Conservation (phyloP, 805 yeast species). For the Wickerhamiella hasegawae region DNA sequence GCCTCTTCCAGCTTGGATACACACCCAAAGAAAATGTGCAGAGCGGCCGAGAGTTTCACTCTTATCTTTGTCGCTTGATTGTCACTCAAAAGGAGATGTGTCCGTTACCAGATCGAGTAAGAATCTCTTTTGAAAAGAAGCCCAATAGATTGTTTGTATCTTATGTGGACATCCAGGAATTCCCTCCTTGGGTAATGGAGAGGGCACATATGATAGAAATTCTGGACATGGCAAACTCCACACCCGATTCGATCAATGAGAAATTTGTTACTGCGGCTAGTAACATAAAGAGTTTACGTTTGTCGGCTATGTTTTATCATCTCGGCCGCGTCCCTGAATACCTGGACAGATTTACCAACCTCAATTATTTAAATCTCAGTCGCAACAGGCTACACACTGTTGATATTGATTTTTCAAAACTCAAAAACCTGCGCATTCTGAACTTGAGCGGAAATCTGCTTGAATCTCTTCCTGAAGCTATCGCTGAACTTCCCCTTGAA, state of each 20-base stretch:
- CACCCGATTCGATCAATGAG: neutral
- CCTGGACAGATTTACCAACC: conserved; percentile 43
- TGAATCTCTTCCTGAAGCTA: conserved; percentile 30
- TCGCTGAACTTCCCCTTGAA: conserved; percentile 6
- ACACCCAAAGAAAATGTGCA: conserved; percentile 1
- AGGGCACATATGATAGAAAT: neutral
- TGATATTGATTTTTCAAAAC: conserved; percentile 38
- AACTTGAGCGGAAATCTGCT: conserved; percentile 70
- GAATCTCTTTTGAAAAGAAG: neutral
- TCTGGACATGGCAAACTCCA: neutral
- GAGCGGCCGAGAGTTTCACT: neutral
- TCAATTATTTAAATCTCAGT: conserved; percentile 33
- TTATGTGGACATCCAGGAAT: neutral
- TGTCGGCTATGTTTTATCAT: neutral
- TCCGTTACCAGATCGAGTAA: neutral
- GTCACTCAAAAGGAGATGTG: neutral
- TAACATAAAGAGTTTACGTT: neutral
- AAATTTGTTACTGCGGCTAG: neutral
- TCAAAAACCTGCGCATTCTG: conserved; percentile 33
- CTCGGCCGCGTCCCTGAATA: neutral
- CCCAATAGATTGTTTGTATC: neutral
- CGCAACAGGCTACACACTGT: conserved; percentile 37
- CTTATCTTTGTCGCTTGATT: neutral
- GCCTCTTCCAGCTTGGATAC: conserved; percentile 11
- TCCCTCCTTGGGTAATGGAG: conserved; percentile 27